Base-by-base conservation (phyloP, 495 filamentous ascomycete genomes). In the Xylaria grammica region DNA sequence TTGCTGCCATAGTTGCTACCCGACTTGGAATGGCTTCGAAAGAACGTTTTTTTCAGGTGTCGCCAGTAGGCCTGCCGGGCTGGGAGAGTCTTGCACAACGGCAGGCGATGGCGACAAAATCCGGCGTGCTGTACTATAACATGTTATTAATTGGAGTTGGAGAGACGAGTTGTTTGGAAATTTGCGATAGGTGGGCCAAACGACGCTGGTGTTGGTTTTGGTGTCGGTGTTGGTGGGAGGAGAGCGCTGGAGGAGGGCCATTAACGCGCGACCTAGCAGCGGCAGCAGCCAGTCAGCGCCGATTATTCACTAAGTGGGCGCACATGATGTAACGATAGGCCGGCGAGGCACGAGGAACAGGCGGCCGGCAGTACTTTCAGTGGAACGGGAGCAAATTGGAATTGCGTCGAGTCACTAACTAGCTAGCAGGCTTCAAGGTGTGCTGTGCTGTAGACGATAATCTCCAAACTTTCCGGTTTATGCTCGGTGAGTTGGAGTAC, bases 31-130 rank as follows among this genome's bases (percentile, higher is more conserved):
- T 22, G 32, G 45, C n/a, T 34, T 22, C 17, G 42, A 26, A 42
- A 60, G 48, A 60, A 54, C 9, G 27, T n/a, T 45, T 26, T 8
- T 26, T 36, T 29, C 11, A 19, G 20, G 50, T 52, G 58, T 62
- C 27, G 57, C 60, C 30, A 68, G 53, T 24, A 58, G 40, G 30
- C 45, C 40, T 62, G 56, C 65, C 30, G 62, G 63, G 63, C 56
- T 72, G 46, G 46, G 69, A 64, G 56, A 68, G 66, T 68, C 69
- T 60, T 63, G 48, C 61, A 62, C 38, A 59, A 69, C 65, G 52
- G 62, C 42, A 68, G 62, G 68, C 62, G 27, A 65, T 17, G 67
- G 65, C 63, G 70, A 73, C 69, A 62, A 63, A 60, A 68, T 66
- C 63, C 65, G 60, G 22, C 63, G 46, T 53, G 42, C 27, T 45